Base-by-base conservation (phyloP, 345 rosid species). In the Anastatica hierochuntica region DNA sequence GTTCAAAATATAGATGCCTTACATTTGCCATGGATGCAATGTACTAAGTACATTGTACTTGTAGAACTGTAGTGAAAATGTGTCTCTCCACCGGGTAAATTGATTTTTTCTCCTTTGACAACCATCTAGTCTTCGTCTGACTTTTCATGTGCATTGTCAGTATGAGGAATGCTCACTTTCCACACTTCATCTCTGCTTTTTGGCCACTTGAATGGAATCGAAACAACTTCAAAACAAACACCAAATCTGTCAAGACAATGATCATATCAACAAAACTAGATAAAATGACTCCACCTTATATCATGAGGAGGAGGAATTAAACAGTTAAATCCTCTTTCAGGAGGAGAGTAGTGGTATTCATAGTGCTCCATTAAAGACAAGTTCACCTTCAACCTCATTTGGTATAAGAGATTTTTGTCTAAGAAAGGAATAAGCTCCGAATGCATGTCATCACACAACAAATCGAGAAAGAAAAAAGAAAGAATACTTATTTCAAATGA, bases 41-140 rank as follows among this genome's bases (percentile, higher is more conserved):
- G 56, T 89, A 89, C 72, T 89, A 85, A 68, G n/a, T n/a, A n/a
- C n/a, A n/a, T n/a, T n/a, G n/a, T n/a, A n/a, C n/a, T n/a, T n/a
- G 73, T 95, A 63, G 97, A 94, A 43, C 97, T 95, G 50, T 85
- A 79, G 71, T 89, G 97, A 70, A 89, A 89, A 76, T 89, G 95
- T 26, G 97, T 89, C 63, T 94, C 97, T 31, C 95, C 97, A 14
- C 95, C 95, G 1, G 97, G 95, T 60, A 89, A 89, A 5, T 53
- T 56, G 12, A 89, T 85, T 74, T 78, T 89, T 14, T 89, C 90
- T 36, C 94, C 95, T 79, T 83, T 81, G 1, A 85, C 95, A 77
- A 81, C 85, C 97, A 89, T 89, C 97, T 94, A 85, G 62, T 89
- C 85, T 77, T 89, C 95, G 64, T 85, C 95, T 70, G 97, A 89